A percentile compares a stretch with the other conserved stretches of the same genome.
phyloP scores from a whole-genome alignment of 2,329 filamentous ascomycete genomes.

The Ceratocystis destructans region DNA sequence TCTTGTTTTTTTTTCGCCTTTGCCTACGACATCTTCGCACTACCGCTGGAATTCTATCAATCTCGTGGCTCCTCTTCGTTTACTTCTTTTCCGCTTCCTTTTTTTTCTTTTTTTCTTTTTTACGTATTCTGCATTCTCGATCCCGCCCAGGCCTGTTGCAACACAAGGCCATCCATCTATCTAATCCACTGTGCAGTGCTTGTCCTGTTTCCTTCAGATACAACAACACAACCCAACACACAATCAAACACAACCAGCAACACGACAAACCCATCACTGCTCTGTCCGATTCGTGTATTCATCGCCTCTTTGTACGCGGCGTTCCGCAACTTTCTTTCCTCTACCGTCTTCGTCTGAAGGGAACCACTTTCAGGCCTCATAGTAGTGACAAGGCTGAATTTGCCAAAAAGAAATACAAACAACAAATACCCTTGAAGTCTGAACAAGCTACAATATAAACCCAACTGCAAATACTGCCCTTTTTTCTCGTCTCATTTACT shows the following conservation, averaged over 20 bases:
- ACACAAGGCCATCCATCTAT: constrained; percentile 7
- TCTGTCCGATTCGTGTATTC: background rate
- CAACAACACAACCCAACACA: background rate
- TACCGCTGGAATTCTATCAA: constrained; percentile 11
- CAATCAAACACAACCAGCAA: constrained; percentile 1
- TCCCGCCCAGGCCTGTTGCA: background rate
- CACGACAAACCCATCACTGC: background rate
- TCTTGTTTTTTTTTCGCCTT: background rate
- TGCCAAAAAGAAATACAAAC: background rate
- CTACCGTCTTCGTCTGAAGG: background rate
- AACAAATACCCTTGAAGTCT: background rate
- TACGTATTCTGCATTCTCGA: background rate
- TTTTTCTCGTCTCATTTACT: background rate
- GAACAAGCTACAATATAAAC: background rate
- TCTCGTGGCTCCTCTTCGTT: constrained; percentile 5
- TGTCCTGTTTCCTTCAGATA: background rate
- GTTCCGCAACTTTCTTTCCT: background rate
- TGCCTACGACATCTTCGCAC: background rate
- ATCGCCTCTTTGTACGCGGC: background rate
- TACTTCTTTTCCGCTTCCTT: background rate
- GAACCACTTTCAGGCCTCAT: background rate
- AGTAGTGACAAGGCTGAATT: background rate
- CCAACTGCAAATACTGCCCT: no score
- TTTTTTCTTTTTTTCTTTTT: background rate
- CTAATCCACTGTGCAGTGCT: background rate